These are phyloP conservation scores for Penicillium verrucosum DNA, from an alignment of 2,329 filamentous ascomycete species.

Conservation along the genomic window DNA sequence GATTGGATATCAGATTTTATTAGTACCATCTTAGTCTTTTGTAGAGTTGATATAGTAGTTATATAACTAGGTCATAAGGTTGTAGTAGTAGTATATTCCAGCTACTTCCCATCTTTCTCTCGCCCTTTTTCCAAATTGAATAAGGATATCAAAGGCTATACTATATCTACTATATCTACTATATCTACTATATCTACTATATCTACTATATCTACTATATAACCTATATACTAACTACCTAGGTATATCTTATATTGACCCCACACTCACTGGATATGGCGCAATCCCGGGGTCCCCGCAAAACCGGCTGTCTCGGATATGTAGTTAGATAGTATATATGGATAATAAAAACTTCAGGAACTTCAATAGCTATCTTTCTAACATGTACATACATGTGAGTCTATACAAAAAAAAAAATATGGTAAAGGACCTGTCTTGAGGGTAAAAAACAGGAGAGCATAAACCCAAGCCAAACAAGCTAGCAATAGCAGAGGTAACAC, in stretches of 20 bases:
- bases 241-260: not conserved
- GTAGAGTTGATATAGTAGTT: too few relatives aligned
- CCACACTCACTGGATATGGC: not conserved
- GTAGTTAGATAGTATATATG: not conserved
- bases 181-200: not conserved
- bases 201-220: not conserved
- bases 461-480: not conserved
- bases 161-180: not conserved
- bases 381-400: not conserved
- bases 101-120: too few relatives aligned
- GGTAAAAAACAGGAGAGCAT: not conserved
- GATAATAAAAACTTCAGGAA: not conserved
- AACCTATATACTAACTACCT: too few relatives aligned
- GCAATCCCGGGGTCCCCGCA: conserved; percentile 10
- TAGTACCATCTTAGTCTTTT: too few relatives aligned
- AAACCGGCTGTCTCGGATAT: not conserved
- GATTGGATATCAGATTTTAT: not conserved
- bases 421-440: not conserved
- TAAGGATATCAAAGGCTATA: too few relatives aligned
- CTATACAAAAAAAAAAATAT: not conserved
- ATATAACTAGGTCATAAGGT: too few relatives aligned
- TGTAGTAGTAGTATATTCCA: too few relatives aligned
- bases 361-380: not conserved
- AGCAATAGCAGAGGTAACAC: not conserved
- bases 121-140: too few relatives aligned